Base-by-base conservation (phyloP, 2,329 filamentous ascomycete species). In the Exutisphaerella laricina region DNA sequence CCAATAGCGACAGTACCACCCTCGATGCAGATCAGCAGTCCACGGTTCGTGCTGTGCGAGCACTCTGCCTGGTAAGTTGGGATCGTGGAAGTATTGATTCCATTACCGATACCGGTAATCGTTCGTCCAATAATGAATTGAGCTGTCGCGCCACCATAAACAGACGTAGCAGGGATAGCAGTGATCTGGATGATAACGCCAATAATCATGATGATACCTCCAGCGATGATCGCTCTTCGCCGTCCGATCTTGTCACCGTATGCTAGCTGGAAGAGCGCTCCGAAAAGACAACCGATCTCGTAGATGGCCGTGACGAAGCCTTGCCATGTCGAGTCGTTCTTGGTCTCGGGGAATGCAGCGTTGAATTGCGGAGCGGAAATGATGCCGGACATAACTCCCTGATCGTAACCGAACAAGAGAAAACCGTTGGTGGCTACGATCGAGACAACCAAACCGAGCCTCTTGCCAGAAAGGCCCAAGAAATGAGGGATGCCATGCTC, bases 341-440 rank as follows among this genome's bases (percentile, higher is more conserved):
- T 50, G 2, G 62, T 66, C 44, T 68, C 57, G 0, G 66, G 66
- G 41, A 69, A 68, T 6, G 55, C 56, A 1, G 29, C 16, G 35
- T 55, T 49, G 51, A 68, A 68, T 18, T 56, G 53, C 16, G 54
- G 53, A 17, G 62, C 63, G n/a, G 61, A 62, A 47, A 68, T 66
- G 50, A 68, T 68, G 43, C 64, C 64, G 43, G 57, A 59, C 64
- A 66, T 66, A 39, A 66, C 62, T 55, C 62, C 54, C 41, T 58
- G 46, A 18, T 50, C 47, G 17, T 46, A 45, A 12, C 42, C 30
- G 41, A 44, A 44, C 8, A 44, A 29, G 10, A 44, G 41, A 65
- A 81, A 80, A 16, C 77, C 79, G 37, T 77, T 79, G 1, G 79
- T 82, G 3, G 79, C 78, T 18, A 83, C 72, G n/a, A 73, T 71